Percentiles rank a stretch among this genome's conserved stretches.
Evolutionary conservation across 192 early-diverging fungal genomes (phyloP).

Genomic region (Spinellus fusiger): DNA sequence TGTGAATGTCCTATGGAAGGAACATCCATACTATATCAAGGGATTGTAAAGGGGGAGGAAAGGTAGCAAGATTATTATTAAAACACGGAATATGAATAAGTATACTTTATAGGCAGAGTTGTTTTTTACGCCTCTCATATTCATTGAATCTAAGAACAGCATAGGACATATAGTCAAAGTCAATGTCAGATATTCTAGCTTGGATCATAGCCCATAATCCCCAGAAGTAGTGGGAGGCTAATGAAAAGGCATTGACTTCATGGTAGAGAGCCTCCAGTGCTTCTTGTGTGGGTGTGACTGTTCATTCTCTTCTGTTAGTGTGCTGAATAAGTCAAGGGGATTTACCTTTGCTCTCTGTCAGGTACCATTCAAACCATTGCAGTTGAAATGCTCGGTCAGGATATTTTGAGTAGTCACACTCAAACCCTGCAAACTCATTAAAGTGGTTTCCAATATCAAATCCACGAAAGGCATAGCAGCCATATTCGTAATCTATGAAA

Average conservation of each 20-base stretch:
- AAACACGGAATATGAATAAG: no score
- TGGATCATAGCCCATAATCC: conserved; percentile 76
- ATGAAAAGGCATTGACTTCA: conserved; percentile 77
- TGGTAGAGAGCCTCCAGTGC: conserved; percentile 59
- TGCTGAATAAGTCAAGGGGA: background rate
- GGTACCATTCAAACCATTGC: conserved; percentile 72
- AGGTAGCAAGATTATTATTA: background rate
- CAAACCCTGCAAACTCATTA: conserved; percentile 92
- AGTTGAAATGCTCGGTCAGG: conserved; percentile 66
- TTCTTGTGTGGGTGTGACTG: conserved; percentile 28
- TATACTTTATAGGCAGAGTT: no score
- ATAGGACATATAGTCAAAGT: conserved; percentile 94
- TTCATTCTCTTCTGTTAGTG: background rate
- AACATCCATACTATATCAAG: conserved; percentile 15
- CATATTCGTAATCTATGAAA: conserved; percentile 97
- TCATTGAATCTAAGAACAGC: conserved; percentile 74
- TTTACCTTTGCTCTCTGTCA: conserved; percentile 31
- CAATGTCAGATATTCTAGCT: conserved; percentile 83
- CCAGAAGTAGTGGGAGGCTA: conserved; percentile 95
- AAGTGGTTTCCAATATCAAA: conserved; percentile 98
- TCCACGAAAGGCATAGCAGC: conserved; percentile 71
- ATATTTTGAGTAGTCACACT: conserved; percentile 87
- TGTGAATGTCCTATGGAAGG: conserved; percentile 53
- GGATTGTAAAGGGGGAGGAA: conserved; percentile 13
- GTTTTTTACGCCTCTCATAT: conserved; percentile 56